Evolutionary conservation across 2,329 filamentous ascomycete genomes (phyloP), one percentile per base, ranked within the genome.

Genomic region (Colletotrichum chlorophyti): DNA sequence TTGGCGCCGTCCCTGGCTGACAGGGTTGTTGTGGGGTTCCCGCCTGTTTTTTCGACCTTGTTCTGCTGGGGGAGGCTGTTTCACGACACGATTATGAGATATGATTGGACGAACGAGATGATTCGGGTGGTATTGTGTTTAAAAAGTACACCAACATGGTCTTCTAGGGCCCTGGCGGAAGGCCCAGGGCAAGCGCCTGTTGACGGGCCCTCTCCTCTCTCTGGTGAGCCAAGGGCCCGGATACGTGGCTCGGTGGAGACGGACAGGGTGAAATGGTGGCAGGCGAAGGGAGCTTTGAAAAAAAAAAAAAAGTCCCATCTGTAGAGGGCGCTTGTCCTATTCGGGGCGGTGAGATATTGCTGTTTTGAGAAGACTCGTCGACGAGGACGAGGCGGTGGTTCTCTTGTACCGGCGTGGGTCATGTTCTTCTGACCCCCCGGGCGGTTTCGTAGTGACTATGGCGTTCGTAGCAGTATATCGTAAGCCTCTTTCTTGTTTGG

Each of bases 101-200:
- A 79, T 84, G 81, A 84, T 84, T 84, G 82, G 81, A 75, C 65
- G 67, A 68, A 58, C 52, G 50, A 63, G 68, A 69, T 62, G 66
- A 68, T 68, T 71, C 65, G 66, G 60, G 63, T 57, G 64, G 65
- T 64, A 65, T 70, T 65, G 66, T 66, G 65, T 67, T 73, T 49
- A 40, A 77, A 76, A 79, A 75, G 74, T 76, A 81, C 76, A 74
- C 76, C 76, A 75, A 32, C 31, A 72, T 72, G 55, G 50, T 66
- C 66, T 65, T 63, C 63, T 64, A 38, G 54, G 41, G 26, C 12
- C 11, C 24, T 43, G 45, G 29, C 37, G 9, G 64, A 60, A 67
- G 61, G 61, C 66, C 64, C 43, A 45, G 62, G 63, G 65, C 65
- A 68, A 69, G 65, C 62, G 66, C 61, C 67, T 29, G 10, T 34